Evolutionary conservation across 306 rosid species (phyloP), one percentile per base, ranked within the genome.

Genomic region (Pachyrhizus erosus): DNA sequence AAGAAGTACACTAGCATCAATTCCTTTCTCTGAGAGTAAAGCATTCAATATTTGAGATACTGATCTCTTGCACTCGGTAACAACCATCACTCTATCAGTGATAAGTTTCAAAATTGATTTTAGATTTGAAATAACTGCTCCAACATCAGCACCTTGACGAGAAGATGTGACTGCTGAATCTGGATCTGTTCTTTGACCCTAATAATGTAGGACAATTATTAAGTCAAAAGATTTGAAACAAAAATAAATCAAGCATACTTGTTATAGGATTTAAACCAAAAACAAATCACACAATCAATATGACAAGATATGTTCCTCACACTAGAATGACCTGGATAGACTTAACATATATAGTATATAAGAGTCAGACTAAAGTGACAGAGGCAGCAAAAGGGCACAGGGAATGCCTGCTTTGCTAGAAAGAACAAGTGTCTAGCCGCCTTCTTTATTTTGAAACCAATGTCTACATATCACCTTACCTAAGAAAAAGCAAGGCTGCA

Each of bases 111-210:
- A 83, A 73, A 91, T 87, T 27, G 97, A 92, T 79, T 93, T 96
- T 67, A 96, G 83, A 85, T 96, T 96, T 70, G 94, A 92, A 83
- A 93, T 91, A 70, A 92, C 92, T 33, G 89, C 90, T 80, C 97
- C 97, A 33, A 85, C 94, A 90, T 93, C 98, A 42, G 92, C 90
- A 73, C 91, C 89, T 85, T 92, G 99, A 75, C 93, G 94, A 76
- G 97, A 91, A 81, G 99, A 96, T 3, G 97, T 91, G 69, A 91
- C 98, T 5, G 94, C 94, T 39, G 97, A 89, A 91, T 96, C 99
- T 70, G 91, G 86, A 90, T 96, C 98, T 71, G 92, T 83, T 81
- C 91, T 90, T 86, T 96, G 98, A 71, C 93, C 97, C 96, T 91
- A 86, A 64, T 82, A 69, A 87, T 66, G 49, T 18, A 65, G 37